Evolutionary conservation across 768 basidiomycete genomes (phyloP), one percentile per base, ranked within the genome.

Genomic region (Tephrocybe sp.): DNA sequence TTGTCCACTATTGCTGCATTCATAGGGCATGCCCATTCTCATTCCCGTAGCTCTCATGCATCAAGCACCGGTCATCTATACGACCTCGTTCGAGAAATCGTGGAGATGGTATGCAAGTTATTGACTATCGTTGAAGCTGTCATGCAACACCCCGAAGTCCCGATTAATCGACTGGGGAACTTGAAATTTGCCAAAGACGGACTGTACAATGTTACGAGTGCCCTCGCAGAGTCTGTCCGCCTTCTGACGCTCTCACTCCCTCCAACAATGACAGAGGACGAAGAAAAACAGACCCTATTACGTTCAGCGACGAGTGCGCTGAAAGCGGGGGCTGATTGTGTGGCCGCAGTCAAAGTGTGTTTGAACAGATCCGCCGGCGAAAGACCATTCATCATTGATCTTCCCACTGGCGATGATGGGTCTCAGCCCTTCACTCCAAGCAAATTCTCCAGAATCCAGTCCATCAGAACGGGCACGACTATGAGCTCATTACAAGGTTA

Each of bases 1-100:
- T 75, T 98, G 9, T 96, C 92, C 4, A 90, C 92, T 16, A 92
- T 97, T 62, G 95, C 97, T 18, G 96, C 95, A 5, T 94, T 99
- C 66, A 97, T 99, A 59, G 96, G 95, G 1, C 94, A 98, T 63
- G 90, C 93, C 1, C 96, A 98, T 60, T 90, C 91, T 13, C 91
- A 98, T 73, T 86, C 90, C 18, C 85, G 91, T 37, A 76, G 82
- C 32, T 91, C 91, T 24, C 95, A 98, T 67, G 92, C 96, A 0
- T 91, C 92, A 5, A 92, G 87, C 52, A 95, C 93, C 13, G 95
- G 92, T 1, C 89, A 93, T 57, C 78, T 98, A 67, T 94, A 97
- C 62, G 94, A 98, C 57, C 82, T 98, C 45, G 92, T 95, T n/a
- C 83, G 88, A 44, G 92, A 96, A 69, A 89, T 94, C 39, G 89